Base-by-base conservation (phyloP, 208 protist genomes). In the Crithidia thermophila region DNA sequence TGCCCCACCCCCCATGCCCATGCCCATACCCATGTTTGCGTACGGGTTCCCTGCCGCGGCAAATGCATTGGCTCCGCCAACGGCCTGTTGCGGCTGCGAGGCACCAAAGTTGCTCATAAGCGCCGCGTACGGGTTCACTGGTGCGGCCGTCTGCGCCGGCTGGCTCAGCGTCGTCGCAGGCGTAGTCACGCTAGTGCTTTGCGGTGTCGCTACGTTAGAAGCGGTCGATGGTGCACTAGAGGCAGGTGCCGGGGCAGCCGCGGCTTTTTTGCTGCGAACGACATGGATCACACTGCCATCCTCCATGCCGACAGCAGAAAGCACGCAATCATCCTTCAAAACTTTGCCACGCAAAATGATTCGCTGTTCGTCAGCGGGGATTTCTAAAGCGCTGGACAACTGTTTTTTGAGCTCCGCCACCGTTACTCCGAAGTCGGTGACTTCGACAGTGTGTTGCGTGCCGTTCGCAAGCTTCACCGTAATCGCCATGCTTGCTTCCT, bases 341-440 rank as follows among this genome's bases (percentile, higher is more conserved):
- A 97, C 87, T 52, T 93, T 94, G 0, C 90, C 93, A 9, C 79
- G 71, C 7, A 93, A 58, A 51, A 97, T 89, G 39, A 95, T 61
- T 13, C 93, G 80, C 69, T 97, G 93, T 45, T 94, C 85, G 43
- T 87, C 84, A 13, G 74, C 77, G 39, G 93, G 88, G 59, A 96
- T 94, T 14, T 84, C 75, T 30, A 91, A 67, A 7, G 55, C 60
- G 13, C 23, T 18, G 2, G 76, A 72, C 0, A 79, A 28, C 49
- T 90, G 55, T 30, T 88, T 84, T 55, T 95, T 96, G 11, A 97
- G 74, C 45, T 86, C 65, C 25, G 60, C 56, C 10, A 96, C 85
- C 16, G 81, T 92, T 30, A 94, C 84, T 63, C 64, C 65, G 30
- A 95, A 84, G 67, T 93, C 80, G 11, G 84, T 67, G 3, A 97